These are phyloP conservation scores for Trichopus zeylanicus DNA, from an alignment of 116 monocot genomes.

Conservation along the genomic window DNA sequence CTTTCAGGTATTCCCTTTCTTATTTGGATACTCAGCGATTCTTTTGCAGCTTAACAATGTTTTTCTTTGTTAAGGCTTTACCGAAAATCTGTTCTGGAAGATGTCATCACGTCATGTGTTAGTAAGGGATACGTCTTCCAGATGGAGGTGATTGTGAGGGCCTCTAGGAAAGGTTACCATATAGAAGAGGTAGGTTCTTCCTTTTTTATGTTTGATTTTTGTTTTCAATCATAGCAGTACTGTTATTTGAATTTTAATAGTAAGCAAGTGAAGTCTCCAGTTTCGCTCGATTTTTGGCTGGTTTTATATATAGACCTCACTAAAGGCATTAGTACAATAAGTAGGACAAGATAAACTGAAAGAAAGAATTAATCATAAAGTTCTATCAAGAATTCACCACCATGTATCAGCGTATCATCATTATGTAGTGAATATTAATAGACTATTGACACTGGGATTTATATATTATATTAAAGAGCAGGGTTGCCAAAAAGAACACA, in stretches of 20 bases:
- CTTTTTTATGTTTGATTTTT: background rate
- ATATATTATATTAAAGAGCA: no score
- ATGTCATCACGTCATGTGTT: conserved; percentile 81
- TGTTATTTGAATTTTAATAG: background rate
- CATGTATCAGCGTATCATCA: no score
- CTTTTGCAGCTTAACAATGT: background rate
- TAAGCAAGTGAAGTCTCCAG: no score
- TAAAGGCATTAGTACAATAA: no score
- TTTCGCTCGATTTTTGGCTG: background rate
- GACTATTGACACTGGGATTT: no score
- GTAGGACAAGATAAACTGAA: background rate
- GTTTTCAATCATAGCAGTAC: background rate
- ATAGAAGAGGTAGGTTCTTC: conserved; percentile 71
- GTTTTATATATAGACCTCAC: background rate
- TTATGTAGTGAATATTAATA: no score
- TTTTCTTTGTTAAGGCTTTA: conserved; percentile 55
- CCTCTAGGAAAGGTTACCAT: conserved; percentile 87
- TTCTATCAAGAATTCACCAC: no score
- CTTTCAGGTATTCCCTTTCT: conserved; percentile 54
- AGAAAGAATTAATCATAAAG: background rate
- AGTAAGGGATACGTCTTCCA: conserved; percentile 99
- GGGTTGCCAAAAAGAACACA: background rate
- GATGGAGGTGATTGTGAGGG: conserved; percentile 99
- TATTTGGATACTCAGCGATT: background rate
- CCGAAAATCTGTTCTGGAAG: conserved; percentile 72